Evolutionary conservation across 441 rosid species (phyloP).

Genomic region (Brassica balearica): DNA sequence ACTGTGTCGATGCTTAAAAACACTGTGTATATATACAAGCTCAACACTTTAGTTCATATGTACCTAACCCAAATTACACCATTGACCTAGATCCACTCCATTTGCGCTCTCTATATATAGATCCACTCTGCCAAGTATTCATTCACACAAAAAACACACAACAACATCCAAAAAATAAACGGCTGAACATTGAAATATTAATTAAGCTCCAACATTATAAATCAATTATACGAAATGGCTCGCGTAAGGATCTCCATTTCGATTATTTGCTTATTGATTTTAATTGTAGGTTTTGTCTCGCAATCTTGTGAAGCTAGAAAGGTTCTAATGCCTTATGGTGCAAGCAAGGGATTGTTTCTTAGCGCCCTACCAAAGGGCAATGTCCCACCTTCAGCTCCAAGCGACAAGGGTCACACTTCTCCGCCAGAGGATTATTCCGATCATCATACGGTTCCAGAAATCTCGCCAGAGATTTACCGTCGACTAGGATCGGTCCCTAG

Average conservation of each 20-base stretch:
- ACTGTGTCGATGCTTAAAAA: neutral
- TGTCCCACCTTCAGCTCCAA: slow-evolving; percentile 45
- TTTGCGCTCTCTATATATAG: slow-evolving; percentile 33
- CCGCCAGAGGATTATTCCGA: slow-evolving; percentile 31
- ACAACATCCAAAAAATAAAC: neutral
- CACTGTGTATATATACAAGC: slow-evolving; percentile 14
- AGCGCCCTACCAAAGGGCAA: slow-evolving; percentile 46
- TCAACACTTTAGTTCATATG: slow-evolving; percentile 39
- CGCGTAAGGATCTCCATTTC: slow-evolving; percentile 17
- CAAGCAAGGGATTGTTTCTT: slow-evolving; percentile 41
- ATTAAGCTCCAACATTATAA: neutral
- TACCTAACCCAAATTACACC: slow-evolving; percentile 41
- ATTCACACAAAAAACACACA: slow-evolving; percentile 19
- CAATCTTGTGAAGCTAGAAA: slow-evolving; percentile 38
- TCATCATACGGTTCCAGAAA: slow-evolving; percentile 22
- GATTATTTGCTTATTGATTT: slow-evolving; percentile 25
- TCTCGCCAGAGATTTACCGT: slow-evolving; percentile 30
- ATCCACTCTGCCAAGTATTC: slow-evolving; percentile 20
- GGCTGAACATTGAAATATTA: neutral
- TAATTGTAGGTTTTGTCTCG: slow-evolving; percentile 21
- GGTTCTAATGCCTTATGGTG: slow-evolving; percentile 22
- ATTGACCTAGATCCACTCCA: slow-evolving; percentile 14
- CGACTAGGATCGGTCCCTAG: slow-evolving; percentile 42
- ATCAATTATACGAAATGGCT: slow-evolving; percentile 28
- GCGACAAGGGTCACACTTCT: slow-evolving; percentile 44